Conservation (phyloP, 352 stramenopile species). For the Phytophthora vignae region DNA sequence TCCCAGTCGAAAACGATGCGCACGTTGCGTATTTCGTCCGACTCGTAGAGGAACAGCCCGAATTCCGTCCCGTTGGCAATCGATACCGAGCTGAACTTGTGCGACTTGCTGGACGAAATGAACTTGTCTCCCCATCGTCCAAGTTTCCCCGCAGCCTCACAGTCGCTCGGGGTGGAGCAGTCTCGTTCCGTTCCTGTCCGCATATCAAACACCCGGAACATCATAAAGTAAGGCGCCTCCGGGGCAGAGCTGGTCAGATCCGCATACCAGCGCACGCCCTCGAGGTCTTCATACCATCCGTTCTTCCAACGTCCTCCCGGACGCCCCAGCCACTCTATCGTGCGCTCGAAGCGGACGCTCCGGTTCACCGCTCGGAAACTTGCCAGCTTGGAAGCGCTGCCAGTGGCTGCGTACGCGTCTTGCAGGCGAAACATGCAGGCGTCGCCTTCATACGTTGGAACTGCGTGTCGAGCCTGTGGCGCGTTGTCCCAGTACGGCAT, state of each 20-base stretch:
- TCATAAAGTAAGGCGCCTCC: conserved; percentile 34
- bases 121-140: conserved; percentile 17
- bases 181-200: conserved; percentile 23
- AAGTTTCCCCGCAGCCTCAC: conserved; percentile 15
- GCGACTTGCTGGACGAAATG: conserved; percentile 7
- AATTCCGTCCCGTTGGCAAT: conserved; percentile 15
- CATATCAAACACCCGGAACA: conserved; percentile 34
- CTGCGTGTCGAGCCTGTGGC: conserved; percentile 21
- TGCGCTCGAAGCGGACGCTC: conserved; percentile 14
- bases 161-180: conserved; percentile 18
- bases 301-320: conserved; percentile 30
- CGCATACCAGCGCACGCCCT: conserved; percentile 36
- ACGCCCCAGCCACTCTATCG: conserved; percentile 25
- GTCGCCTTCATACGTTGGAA: conserved; percentile 43
- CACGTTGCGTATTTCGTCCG: not conserved
- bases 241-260: conserved; percentile 29
- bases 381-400: not conserved
- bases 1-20: conserved; percentile 1
- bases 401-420: conserved; percentile 10
- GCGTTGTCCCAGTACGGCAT: conserved; percentile 55
- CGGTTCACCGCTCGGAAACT: conserved; percentile 26
- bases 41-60: not conserved
- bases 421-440: conserved; percentile 34
- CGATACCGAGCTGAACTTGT: conserved; percentile 8
- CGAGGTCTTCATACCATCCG: conserved; percentile 38